Evolutionary conservation across 495 filamentous ascomycete genomes (phyloP).

Genomic region (Xylaria scruposa): DNA sequence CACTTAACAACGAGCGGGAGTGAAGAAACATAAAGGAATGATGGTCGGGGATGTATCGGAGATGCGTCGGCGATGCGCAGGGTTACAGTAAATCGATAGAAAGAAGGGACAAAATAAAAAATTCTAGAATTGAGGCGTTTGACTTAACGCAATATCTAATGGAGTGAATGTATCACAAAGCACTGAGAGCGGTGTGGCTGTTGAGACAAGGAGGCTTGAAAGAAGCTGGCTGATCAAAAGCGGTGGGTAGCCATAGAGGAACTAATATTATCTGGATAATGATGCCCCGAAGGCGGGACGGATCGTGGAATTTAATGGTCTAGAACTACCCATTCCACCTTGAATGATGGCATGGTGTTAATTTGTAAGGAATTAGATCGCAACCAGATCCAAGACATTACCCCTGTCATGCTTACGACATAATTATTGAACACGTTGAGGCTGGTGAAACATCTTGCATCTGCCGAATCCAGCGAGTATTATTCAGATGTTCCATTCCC

Average conservation of each 20-base stretch:
- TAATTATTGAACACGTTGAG: not conserved
- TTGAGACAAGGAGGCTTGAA: constrained; percentile 17
- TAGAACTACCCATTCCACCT: constrained; percentile 1
- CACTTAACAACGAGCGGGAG: not conserved
- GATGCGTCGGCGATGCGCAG: not conserved
- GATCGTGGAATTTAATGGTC: constrained; percentile 5
- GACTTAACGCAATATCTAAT: no score
- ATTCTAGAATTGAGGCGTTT: not conserved
- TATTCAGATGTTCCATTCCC: constrained; percentile 21
- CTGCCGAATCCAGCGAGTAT: constrained; percentile 16
- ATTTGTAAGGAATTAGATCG: not conserved
- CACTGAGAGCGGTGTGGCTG: not conserved
- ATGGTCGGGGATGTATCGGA: not conserved
- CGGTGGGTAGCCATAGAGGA: not conserved
- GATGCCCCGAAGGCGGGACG: not conserved
- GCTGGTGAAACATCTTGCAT: constrained; percentile 20
- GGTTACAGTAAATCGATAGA: not conserved
- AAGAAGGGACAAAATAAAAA: not conserved
- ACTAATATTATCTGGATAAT: not conserved
- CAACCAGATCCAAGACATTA: not conserved
- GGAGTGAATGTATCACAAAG: constrained; percentile 15
- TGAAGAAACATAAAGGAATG: constrained; percentile 5
- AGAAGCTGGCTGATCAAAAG: constrained; percentile 1
- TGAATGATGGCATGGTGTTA: constrained; percentile 18
- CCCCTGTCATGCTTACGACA: constrained; percentile 20